Base-by-base conservation (phyloP, 2,329 filamentous ascomycete species). In the Neurospora crassa region DNA sequence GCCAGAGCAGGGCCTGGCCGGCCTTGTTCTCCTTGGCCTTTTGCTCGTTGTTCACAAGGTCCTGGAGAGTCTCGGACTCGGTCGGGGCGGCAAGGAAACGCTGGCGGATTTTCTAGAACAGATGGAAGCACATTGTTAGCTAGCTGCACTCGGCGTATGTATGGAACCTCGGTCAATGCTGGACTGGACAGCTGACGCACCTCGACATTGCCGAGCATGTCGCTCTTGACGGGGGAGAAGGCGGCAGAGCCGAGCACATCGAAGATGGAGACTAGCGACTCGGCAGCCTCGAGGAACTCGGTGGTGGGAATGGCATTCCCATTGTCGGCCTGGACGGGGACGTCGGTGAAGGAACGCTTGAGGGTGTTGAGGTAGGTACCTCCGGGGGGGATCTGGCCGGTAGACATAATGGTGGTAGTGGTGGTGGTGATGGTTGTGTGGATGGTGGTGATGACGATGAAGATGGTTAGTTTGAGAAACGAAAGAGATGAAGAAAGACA, bases 181-280 rank as follows among this genome's bases (percentile, higher is more conserved):
- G 63, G 41, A 37, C 10, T 40, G 47, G 63, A 14, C 53, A 63
- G 53, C 10, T 12, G 41, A 76, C 80, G 74, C 81, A 96, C 93
- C 88, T 94, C 94, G 84, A 98, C 88, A 83, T 99, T 99, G 80
- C 92, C 92, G 68, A 89, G 81, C 85, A 99, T 92, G 82, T 99
- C 96, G 76, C 83, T 91, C 88, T 97, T 97, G 80, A 98, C 95
- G 37, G 93, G 92, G 70, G 86, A 89, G 83, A 99, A 98, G 75
- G 94, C 94, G 42, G 91, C 88, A 67, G 87, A 86, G 73, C 89
- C 89, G 69, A 91, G 84, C 71, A 86, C 82, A 80, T 91, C 89
- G 79, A 98, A 98, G 74, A 99, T 89, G 74, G 89, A 92, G 70
- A 91, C 92, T 80, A 98, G 83, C 71, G 92, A 90, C 87, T 97